These are phyloP conservation scores for Monilinia vaccinii-corymbosi DNA, from an alignment of 2,329 filamentous ascomycete genomes.

Conservation along the genomic window DNA sequence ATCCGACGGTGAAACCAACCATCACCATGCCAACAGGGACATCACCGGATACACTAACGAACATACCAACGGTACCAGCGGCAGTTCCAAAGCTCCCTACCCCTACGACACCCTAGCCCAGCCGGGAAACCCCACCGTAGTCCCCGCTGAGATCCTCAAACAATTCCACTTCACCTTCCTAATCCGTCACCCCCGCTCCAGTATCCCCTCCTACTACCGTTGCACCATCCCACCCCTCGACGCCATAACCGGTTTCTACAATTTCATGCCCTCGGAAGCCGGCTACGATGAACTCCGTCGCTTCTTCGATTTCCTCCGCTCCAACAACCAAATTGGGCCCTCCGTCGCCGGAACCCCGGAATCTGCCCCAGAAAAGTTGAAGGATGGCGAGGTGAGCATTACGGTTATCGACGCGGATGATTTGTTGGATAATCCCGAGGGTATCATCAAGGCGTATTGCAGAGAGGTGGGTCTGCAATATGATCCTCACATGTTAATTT, in stretches of 20 bases:
- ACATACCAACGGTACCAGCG: slow-evolving; percentile 9
- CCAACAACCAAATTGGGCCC: slow-evolving; percentile 61
- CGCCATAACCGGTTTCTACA: slow-evolving; percentile 71
- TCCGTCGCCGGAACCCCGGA: slow-evolving; percentile 40
- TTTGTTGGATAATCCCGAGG: slow-evolving; percentile 73
- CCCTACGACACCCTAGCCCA: slow-evolving; percentile 49
- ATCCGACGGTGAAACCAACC: slow-evolving; percentile 18
- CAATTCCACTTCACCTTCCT: slow-evolving; percentile 92
- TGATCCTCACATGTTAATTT: slow-evolving; percentile 68
- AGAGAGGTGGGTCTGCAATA: slow-evolving; percentile 71
- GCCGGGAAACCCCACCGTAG: slow-evolving; percentile 71
- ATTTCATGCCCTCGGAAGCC: slow-evolving; percentile 81
- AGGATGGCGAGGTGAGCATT: slow-evolving; percentile 46
- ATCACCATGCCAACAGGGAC: slow-evolving; percentile 20
- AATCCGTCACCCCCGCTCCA: slow-evolving; percentile 87
- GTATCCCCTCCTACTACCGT: slow-evolving; percentile 88
- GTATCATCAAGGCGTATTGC: slow-evolving; percentile 72
- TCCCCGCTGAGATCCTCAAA: slow-evolving; percentile 65
- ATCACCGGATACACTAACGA: slow-evolving; percentile 19
- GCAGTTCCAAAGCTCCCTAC: slow-evolving; percentile 39
- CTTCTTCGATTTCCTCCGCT: slow-evolving; percentile 76
- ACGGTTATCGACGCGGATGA: slow-evolving; percentile 93
- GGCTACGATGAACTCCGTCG: slow-evolving; percentile 83
- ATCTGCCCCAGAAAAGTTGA: slow-evolving; percentile 18
- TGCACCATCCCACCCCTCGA: slow-evolving; percentile 86